Base-by-base conservation (phyloP, 2,329 filamentous ascomycete species). In the Claviceps lovelessii region DNA sequence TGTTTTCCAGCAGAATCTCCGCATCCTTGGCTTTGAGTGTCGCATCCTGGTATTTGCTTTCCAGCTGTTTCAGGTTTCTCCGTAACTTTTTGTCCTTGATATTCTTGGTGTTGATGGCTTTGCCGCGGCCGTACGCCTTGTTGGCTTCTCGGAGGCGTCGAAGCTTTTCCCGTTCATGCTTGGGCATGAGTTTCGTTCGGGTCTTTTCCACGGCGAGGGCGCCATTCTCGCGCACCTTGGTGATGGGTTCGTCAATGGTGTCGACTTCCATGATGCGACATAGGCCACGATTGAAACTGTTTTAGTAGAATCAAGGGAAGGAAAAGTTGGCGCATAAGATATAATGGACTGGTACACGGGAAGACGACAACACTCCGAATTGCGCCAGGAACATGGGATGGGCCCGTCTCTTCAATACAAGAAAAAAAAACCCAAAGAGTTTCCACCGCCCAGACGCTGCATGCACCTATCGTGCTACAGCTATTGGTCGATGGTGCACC, bases 51-150 rank as follows among this genome's bases (percentile, higher is more conserved):
- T 90, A 91, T 68, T 93, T 93, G 57, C 74, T 74, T 67, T 98
- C 93, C 49, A 96, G 77, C 2, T 76, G 76, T 65, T 83, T 85
- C 51, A 98, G 73, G 60, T 88, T 95, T 13, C 82, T 79, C 51
- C 89, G 85, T 58, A 97, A 72, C 69, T 97, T 98, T 77, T 88
- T 94, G 75, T 97, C 90, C 64, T 84, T 86, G 63, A 95, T 81
- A 9, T 74, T 76, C 64, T 85, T 85, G 49, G 84, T 77, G 56
- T 85, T 78, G 61, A 95, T 85, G 58, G 80, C 80, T 61, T 81
- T 81, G 51, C 93, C 93, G 61, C 93, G 84, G 39, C 93, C 93
- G 71, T 98, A 98, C 54, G 78, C 78, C 63, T 82, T 79, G 62
- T 89, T 79, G 53, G 88, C 88, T 62, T 83, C 76, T 63, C 76